phyloP scores from a whole-genome alignment of 1,284 basidiomycete species.

The Tilletia walkeri region DNA sequence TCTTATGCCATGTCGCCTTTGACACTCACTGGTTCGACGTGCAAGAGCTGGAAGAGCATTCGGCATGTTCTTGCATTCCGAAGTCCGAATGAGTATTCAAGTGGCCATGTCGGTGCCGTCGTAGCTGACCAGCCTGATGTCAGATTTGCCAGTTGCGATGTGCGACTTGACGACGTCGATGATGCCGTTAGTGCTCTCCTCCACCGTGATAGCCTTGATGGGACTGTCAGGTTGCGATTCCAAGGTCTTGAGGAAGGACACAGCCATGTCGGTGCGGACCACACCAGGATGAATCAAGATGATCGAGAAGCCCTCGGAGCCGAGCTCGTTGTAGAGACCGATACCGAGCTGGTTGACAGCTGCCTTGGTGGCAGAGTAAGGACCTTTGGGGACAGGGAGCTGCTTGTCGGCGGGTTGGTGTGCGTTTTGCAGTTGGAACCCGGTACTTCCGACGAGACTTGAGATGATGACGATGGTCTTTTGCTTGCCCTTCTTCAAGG shows the following conservation, averaged over 20 bases:
- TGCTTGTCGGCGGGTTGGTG: not conserved
- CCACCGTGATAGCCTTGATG: constrained; percentile 6
- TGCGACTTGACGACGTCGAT: constrained; percentile 13
- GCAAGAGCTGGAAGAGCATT: constrained; percentile 50
- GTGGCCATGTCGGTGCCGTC: not conserved
- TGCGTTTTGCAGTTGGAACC: not conserved
- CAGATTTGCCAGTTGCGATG: constrained; percentile 17
- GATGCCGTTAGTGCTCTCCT: constrained; percentile 8
- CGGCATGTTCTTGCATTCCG: constrained; percentile 54
- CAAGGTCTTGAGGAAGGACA: not conserved
- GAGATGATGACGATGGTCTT: constrained; percentile 22
- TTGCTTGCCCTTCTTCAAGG: constrained; percentile 17
- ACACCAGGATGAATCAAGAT: constrained; percentile 22
- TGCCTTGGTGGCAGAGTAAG: constrained; percentile 19
- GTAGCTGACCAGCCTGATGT: constrained; percentile 9
- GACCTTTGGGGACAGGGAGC: not conserved
- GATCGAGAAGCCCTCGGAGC: constrained; percentile 23
- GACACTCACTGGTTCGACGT: constrained; percentile 46
- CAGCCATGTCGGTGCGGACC: constrained; percentile 21
- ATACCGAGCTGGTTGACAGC: constrained; percentile 22
- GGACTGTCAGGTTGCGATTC: not conserved
- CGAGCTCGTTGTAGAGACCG: constrained; percentile 19
- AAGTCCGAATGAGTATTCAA: not conserved
- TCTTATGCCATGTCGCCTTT: too few species aligned
- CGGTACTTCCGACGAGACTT: not conserved